These are phyloP conservation scores for Fraxinus baroniana DNA, from an alignment of 305 asterid genomes.

Conservation along the genomic window DNA sequence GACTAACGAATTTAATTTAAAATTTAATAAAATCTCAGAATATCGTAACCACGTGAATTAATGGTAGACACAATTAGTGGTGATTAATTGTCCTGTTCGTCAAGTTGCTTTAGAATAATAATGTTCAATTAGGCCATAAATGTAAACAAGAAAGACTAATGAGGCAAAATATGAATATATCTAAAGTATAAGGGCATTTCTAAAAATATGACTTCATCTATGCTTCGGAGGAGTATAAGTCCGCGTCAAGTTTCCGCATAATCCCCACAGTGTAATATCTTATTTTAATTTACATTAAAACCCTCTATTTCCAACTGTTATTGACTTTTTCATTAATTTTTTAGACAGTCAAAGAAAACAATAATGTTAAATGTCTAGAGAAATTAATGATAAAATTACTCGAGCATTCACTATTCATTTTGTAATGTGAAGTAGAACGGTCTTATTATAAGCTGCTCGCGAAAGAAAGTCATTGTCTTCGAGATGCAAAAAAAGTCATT, in stretches of 20 bases:
- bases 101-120: conserved; percentile 2
- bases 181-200: conserved; percentile 15
- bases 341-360: background rate
- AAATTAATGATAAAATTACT: too few relatives aligned
- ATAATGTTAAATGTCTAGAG: background rate
- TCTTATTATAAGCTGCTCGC: background rate
- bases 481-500: background rate
- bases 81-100: background rate
- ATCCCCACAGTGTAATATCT: conserved; percentile 13
- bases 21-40: too few relatives aligned
- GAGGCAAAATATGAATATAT: background rate
- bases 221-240: background rate
- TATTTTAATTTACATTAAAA: background rate
- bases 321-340: background rate
- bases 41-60: background rate
- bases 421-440: too few relatives aligned
- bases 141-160: background rate
- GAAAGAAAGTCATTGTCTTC: too few relatives aligned
- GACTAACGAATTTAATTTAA: too few relatives aligned
- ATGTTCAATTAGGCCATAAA: background rate
- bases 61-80: background rate
- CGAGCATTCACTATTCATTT: too few relatives aligned
- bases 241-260: conserved; percentile 48
- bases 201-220: conserved; percentile 8
- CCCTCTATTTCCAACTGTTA: background rate